These are phyloP conservation scores for Blumeria graminis DNA, from an alignment of 2,329 filamentous ascomycete genomes.

Conservation along the genomic window DNA sequence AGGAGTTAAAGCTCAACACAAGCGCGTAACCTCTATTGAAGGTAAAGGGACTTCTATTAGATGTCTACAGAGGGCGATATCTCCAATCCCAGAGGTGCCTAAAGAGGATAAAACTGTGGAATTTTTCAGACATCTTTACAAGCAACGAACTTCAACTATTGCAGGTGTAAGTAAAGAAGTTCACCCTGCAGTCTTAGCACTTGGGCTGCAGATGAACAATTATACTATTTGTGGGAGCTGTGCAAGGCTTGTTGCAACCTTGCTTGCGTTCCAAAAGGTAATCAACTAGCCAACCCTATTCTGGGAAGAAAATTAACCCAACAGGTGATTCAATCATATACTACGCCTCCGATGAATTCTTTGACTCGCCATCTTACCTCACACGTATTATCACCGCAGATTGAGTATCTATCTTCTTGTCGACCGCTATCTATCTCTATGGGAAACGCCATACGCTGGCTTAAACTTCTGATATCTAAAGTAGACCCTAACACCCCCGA, in stretches of 20 bases:
- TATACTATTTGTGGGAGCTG: constrained; percentile 81
- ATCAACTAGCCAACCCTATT: constrained; percentile 9
- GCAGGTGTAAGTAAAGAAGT: constrained; percentile 44
- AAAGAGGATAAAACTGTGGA: constrained; percentile 42
- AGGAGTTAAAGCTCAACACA: constrained; percentile 18
- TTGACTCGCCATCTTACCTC: constrained; percentile 78
- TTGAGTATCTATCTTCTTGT: constrained; percentile 80
- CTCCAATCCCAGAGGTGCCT: constrained; percentile 21
- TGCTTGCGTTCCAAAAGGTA: constrained; percentile 75
- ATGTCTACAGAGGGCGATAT: constrained; percentile 8
- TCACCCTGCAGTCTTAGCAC: constrained; percentile 59
- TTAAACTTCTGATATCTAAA: constrained; percentile 80
- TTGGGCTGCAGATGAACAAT: constrained; percentile 63
- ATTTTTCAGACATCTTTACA: constrained; percentile 65
- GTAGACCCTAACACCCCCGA: constrained; percentile 74
- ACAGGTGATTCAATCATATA: constrained; percentile 80
- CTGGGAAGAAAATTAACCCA: constrained; percentile 4
- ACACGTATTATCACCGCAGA: constrained; percentile 79
- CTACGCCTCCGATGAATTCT: constrained; percentile 61
- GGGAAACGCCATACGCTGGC: constrained; percentile 85
- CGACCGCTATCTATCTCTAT: constrained; percentile 92
- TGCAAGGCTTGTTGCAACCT: constrained; percentile 63
- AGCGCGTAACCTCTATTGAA: constrained; percentile 13
- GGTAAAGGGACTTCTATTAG: constrained; percentile 9
- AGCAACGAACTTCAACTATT: constrained; percentile 39